A percentile compares a stretch with the other conserved stretches of the same genome.
phyloP scores from a whole-genome alignment of 129 eudicot genomes.

The Lonicera japonica region DNA sequence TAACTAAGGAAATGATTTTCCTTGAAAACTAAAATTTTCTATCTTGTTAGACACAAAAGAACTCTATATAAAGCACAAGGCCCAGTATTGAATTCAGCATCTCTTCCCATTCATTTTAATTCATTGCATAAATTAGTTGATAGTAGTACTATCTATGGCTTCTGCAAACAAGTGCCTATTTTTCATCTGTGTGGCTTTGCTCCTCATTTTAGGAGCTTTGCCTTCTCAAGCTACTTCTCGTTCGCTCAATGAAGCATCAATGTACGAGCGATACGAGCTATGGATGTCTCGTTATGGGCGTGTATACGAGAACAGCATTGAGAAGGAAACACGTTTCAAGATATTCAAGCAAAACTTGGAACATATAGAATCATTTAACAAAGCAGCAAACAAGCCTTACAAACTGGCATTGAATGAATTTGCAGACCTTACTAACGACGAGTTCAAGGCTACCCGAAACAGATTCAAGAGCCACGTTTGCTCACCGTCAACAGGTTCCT shows the following conservation, averaged over 20 bases:
- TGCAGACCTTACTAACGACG: slow-evolving; percentile 2
- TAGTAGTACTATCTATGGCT: slow-evolving; percentile 2
- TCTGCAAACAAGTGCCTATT: neutral
- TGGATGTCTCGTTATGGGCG: neutral
- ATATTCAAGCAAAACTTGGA: neutral
- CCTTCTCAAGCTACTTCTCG: slow-evolving; percentile 1
- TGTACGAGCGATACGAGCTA: slow-evolving; percentile 1
- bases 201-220: slow-evolving; percentile 1
- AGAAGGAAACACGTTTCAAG: neutral
- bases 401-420: neutral
- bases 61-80: slow-evolving; percentile 1
- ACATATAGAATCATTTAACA: neutral
- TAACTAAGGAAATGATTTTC: neutral
- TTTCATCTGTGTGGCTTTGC: neutral
- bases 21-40: too few relatives aligned
- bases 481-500: neutral
- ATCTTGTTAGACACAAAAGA: too few relatives aligned
- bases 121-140: neutral
- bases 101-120: neutral
- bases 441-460: neutral
- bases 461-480: neutral
- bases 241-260: neutral
- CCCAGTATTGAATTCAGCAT: neutral
- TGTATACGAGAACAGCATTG: neutral
- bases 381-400: neutral